Conservation (phyloP, 139 green algal species). For the Desmodesmus armatus region DNA sequence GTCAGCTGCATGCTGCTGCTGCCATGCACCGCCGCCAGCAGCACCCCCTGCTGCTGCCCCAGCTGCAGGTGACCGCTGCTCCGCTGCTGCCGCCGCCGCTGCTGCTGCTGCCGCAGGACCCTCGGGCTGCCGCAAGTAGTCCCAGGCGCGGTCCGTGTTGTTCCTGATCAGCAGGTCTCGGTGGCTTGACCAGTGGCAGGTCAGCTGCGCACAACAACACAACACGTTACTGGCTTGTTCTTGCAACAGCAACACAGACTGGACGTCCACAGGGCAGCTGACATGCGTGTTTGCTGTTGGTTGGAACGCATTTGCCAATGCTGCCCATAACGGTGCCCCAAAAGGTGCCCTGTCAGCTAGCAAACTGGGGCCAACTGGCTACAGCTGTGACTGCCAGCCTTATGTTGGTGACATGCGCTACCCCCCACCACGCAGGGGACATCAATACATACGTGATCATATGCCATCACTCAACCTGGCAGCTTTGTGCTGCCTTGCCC, state of each 20-base stretch:
- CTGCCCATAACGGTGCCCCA: too few species aligned
- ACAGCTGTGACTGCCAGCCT: too few species aligned
- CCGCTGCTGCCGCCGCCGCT: conserved; percentile 3
- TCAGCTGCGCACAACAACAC: neutral
- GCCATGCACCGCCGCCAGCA: neutral
- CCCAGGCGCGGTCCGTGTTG: conserved; percentile 30
- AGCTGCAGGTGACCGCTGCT: neutral
- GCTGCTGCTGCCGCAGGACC: conserved; percentile 5
- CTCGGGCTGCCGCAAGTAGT: neutral
- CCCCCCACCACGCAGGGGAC: too few species aligned
- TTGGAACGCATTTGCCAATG: neutral
- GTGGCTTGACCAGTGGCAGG: neutral
- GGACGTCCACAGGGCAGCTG: neutral
- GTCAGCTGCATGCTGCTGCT: neutral
- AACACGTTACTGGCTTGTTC: neutral
- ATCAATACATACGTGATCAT: too few species aligned
- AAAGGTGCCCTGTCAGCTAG: too few species aligned
- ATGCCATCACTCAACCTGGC: too few species aligned
- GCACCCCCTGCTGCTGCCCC: neutral
- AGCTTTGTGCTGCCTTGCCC: too few species aligned
- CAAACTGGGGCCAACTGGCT: too few species aligned
- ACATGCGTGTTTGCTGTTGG: neutral
- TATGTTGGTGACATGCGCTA: neutral
- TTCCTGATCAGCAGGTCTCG: conserved; percentile 5
- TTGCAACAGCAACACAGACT: neutral